These are phyloP conservation scores for Yamadazyma mexicana DNA, from an alignment of 1,139 yeast genomes.

Conservation along the genomic window DNA sequence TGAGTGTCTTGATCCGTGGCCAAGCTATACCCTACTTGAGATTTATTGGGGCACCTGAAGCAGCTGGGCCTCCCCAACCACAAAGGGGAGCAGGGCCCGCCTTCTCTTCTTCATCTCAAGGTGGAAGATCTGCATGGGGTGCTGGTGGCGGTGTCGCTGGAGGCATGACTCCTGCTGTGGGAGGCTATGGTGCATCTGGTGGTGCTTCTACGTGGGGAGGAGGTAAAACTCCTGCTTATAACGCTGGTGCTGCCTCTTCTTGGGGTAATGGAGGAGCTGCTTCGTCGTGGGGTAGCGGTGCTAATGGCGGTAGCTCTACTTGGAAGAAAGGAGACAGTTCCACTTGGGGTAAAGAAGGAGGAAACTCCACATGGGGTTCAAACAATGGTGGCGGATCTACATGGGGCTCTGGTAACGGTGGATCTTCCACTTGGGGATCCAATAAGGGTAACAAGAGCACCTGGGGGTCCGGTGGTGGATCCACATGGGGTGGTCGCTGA, in stretches of 20 bases:
- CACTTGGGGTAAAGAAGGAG: slow-evolving; percentile 33
- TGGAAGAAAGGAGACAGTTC: slow-evolving; percentile 28
- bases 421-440: slow-evolving; percentile 20
- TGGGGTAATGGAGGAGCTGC: slow-evolving; percentile 46
- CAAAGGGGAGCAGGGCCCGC: slow-evolving; percentile 34
- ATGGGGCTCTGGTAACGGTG: slow-evolving; percentile 27
- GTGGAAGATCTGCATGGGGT: slow-evolving; percentile 41
- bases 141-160: slow-evolving; percentile 8
- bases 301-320: slow-evolving; percentile 30
- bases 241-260: slow-evolving; percentile 39
- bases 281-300: slow-evolving; percentile 47
- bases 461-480: slow-evolving; percentile 21
- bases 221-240: slow-evolving; percentile 32
- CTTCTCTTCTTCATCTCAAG: slow-evolving; percentile 35
- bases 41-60: slow-evolving; percentile 56
- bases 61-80: slow-evolving; percentile 20
- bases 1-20: slow-evolving; percentile 67
- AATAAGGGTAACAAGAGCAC: slow-evolving; percentile 18
- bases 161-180: slow-evolving; percentile 33
- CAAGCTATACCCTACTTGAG: slow-evolving; percentile 79
- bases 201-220: slow-evolving; percentile 43
- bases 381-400: slow-evolving; percentile 32
- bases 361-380: slow-evolving; percentile 43
- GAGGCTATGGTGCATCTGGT: slow-evolving; percentile 23
- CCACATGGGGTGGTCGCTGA: slow-evolving; percentile 15